Percentiles rank a stretch among this genome's conserved stretches.
phyloP scores from a whole-genome alignment of 371 early-diverging fungal species.

The Mortierella sp. region DNA sequence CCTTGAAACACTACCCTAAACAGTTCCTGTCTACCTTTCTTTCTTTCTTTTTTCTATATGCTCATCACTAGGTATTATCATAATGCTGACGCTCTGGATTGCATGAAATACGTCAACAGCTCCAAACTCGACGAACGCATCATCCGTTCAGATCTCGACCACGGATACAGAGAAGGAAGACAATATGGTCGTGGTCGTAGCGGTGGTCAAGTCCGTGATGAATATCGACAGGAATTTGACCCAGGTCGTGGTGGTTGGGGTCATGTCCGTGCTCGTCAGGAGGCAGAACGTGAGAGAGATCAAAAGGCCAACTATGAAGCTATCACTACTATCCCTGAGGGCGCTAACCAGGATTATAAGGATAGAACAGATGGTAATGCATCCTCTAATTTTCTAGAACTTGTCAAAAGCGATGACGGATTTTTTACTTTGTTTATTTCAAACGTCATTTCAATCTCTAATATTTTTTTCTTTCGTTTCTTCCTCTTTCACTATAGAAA shows the following conservation, averaged over 20 bases:
- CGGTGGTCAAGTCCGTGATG: slow-evolving; percentile 97
- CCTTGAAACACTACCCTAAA: no score
- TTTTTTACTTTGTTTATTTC: no score
- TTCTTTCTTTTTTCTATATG: background rate
- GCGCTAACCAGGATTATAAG: slow-evolving; percentile 68
- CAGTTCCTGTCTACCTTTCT: background rate
- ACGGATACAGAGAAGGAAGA: slow-evolving; percentile 95
- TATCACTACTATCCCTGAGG: slow-evolving; percentile 67
- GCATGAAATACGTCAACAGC: slow-evolving; percentile 94
- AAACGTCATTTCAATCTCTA: background rate
- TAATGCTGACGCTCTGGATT: slow-evolving; percentile 86
- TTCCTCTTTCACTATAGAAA: slow-evolving; percentile 17
- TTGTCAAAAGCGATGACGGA: no score
- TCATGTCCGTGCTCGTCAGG: slow-evolving; percentile 73
- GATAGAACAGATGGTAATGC: slow-evolving; percentile 49
- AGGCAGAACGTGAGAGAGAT: slow-evolving; percentile 68
- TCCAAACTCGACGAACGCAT: slow-evolving; percentile 96
- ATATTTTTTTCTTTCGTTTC: background rate
- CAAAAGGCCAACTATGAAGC: slow-evolving; percentile 75
- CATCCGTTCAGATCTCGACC: slow-evolving; percentile 97
- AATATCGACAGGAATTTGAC: slow-evolving; percentile 94
- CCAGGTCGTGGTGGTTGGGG: slow-evolving; percentile 98
- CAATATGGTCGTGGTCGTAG: slow-evolving; percentile 97
- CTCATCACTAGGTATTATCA: slow-evolving; percentile 80
- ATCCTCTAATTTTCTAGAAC: background rate